A percentile compares a stretch with the other conserved stretches of the same genome.
These are phyloP conservation scores for Lasiosphaeris hirsuta DNA, from an alignment of 495 filamentous ascomycete genomes.

Conservation along the genomic window DNA sequence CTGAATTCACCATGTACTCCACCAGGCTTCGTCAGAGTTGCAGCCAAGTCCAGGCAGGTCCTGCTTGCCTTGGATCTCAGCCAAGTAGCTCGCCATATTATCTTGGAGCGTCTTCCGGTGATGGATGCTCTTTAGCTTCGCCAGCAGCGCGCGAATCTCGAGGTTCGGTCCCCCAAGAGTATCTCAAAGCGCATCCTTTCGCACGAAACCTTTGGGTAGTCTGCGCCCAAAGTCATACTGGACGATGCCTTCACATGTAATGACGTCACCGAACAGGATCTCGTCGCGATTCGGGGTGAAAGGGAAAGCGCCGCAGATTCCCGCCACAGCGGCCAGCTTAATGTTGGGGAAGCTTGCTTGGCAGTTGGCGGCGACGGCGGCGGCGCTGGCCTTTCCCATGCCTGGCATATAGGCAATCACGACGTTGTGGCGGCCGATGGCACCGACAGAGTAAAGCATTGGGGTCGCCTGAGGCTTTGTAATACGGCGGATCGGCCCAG, in stretches of 20 bases:
- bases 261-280: background rate
- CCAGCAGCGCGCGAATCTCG: background rate
- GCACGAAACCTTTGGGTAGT: background rate
- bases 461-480: background rate
- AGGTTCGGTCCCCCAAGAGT: background rate
- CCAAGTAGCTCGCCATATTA: background rate
- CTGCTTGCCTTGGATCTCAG: background rate
- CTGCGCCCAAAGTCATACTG: background rate
- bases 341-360: background rate
- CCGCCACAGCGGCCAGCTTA: background rate
- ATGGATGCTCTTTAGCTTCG: background rate
- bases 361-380: background rate
- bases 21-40: no score
- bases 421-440: background rate
- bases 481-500: background rate
- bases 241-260: background rate
- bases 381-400: background rate
- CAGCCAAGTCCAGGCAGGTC: no score
- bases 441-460: background rate
- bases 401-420: background rate
- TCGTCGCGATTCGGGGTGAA: background rate
- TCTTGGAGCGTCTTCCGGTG: background rate
- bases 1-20: no score
- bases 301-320: background rate
- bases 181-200: background rate